Evolutionary conservation across 108 stramenopile genomes (phyloP).

Genomic region (Skeletonema potamos): DNA sequence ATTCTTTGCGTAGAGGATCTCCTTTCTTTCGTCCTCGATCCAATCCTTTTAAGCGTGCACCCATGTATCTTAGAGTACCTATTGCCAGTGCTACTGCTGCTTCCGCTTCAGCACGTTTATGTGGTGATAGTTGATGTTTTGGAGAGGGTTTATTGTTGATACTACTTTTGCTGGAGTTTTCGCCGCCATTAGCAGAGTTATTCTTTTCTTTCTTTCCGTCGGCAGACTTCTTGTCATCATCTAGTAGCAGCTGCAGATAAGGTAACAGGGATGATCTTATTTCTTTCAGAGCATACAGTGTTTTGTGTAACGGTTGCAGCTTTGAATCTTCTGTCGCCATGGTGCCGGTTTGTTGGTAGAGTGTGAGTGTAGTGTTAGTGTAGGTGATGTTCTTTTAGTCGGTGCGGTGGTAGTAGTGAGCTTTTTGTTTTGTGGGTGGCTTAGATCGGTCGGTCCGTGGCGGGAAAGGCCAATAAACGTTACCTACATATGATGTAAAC

Average conservation of each 20-base stretch:
- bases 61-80: slow-evolving; percentile 84
- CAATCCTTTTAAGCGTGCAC: slow-evolving; percentile 61
- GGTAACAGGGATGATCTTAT: slow-evolving; percentile 30
- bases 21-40: slow-evolving; percentile 60
- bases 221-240: slow-evolving; percentile 12
- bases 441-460: too few relatives aligned
- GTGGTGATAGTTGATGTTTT: slow-evolving; percentile 2
- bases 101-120: slow-evolving; percentile 43
- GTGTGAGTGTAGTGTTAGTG: too few relatives aligned
- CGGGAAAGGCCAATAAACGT: too few relatives aligned
- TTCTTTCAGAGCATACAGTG: slow-evolving; percentile 33
- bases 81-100: slow-evolving; percentile 71
- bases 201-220: slow-evolving; percentile 1
- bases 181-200: too few relatives aligned
- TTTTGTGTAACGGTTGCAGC: slow-evolving; percentile 33
- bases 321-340: slow-evolving; percentile 7
- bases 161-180: neutral
- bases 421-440: too few relatives aligned
- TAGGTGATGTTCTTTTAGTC: too few relatives aligned
- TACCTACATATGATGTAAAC: too few relatives aligned
- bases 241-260: slow-evolving; percentile 20
- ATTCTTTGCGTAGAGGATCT: slow-evolving; percentile 68
- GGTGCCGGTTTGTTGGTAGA: neutral
- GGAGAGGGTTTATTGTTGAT: neutral
- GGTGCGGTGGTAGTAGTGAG: too few relatives aligned